Percentiles rank a stretch among this genome's conserved stretches.
Evolutionary conservation across 768 basidiomycete genomes (phyloP).

Genomic region (Boletus subcaerulescens): DNA sequence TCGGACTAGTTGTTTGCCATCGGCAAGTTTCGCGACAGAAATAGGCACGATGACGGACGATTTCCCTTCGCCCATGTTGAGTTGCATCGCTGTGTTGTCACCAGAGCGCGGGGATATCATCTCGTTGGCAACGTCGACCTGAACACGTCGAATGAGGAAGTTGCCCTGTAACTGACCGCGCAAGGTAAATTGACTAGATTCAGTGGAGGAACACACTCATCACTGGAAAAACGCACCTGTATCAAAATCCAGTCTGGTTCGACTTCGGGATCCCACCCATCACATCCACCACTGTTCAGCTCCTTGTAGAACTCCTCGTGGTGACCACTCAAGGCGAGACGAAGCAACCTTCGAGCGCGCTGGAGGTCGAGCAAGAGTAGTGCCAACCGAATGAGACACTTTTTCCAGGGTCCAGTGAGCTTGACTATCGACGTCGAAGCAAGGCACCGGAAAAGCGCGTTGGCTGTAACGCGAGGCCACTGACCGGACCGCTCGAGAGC

Average conservation of each 20-base stretch:
- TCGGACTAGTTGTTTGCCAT: slow-evolving; percentile 32
- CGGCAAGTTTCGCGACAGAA: slow-evolving; percentile 37
- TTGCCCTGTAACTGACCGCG: too few species aligned
- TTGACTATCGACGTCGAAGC: slow-evolving; percentile 15
- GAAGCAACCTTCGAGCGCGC: slow-evolving; percentile 33
- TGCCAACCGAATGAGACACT: slow-evolving; percentile 25
- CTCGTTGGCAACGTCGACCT: slow-evolving; percentile 38
- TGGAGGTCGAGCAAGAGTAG: slow-evolving; percentile 31
- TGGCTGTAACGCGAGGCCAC: slow-evolving; percentile 37
- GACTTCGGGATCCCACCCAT: slow-evolving; percentile 14
- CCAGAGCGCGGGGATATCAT: slow-evolving; percentile 41
- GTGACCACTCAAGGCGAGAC: slow-evolving; percentile 12
- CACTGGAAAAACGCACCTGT: slow-evolving; percentile 28
- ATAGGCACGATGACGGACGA: slow-evolving; percentile 44
- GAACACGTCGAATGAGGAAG: slow-evolving; percentile 9
- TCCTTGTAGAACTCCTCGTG: slow-evolving; percentile 31
- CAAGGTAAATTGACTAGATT: too few species aligned
- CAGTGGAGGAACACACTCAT: too few species aligned
- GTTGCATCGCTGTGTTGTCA: slow-evolving; percentile 41
- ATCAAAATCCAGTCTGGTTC: slow-evolving; percentile 43
- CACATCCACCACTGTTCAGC: slow-evolving; percentile 16
- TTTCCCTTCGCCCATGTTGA: slow-evolving; percentile 29
- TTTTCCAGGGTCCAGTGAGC: slow-evolving; percentile 26
- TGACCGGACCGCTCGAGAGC: slow-evolving; percentile 20
- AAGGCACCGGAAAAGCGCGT: slow-evolving; percentile 26